Evolutionary conservation across 2,329 filamentous ascomycete species (phyloP).

Genomic region (Coleophoma cylindrospora): DNA sequence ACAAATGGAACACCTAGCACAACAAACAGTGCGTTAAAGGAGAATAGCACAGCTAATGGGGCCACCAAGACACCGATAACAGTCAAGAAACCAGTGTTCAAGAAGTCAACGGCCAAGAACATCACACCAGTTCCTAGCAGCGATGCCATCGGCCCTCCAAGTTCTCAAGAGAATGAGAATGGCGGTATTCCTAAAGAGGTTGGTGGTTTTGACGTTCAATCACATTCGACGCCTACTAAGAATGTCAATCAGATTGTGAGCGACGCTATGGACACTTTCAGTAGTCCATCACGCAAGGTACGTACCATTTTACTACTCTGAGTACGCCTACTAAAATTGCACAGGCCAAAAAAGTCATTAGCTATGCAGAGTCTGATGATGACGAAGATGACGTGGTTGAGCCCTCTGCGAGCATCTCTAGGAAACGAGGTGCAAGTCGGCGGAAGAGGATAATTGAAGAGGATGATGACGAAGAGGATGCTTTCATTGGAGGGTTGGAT

Average conservation of each 20-base stretch:
- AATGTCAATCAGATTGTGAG: conserved; percentile 35
- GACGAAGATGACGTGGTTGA: conserved; percentile 66
- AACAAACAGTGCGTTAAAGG: conserved; percentile 25
- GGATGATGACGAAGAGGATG: conserved; percentile 63
- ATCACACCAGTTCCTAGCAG: conserved; percentile 78
- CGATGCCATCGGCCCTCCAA: conserved; percentile 62
- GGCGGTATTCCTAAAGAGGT: conserved; percentile 34
- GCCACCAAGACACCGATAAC: conserved; percentile 22
- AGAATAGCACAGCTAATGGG: conserved; percentile 20
- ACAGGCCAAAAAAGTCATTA: conserved; percentile 61
- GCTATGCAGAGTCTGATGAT: conserved; percentile 81
- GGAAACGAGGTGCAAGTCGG: conserved; percentile 38
- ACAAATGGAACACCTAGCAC: conserved; percentile 29
- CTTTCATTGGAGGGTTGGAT: conserved; percentile 57
- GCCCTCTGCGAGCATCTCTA: conserved; percentile 33
- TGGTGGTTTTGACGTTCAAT: conserved; percentile 45
- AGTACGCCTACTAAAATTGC: background rate
- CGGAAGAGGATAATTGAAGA: conserved; percentile 53
- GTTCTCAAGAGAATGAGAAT: conserved; percentile 62
- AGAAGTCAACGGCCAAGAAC: conserved; percentile 26
- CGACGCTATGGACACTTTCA: conserved; percentile 34
- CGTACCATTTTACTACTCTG: conserved; percentile 9
- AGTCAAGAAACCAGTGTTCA: conserved; percentile 37
- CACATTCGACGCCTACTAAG: conserved; percentile 37
- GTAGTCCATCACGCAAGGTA: conserved; percentile 81